Conservation (phyloP, 2,329 filamentous ascomycete species). For the Hymenotorrendiella dingleyae region DNA sequence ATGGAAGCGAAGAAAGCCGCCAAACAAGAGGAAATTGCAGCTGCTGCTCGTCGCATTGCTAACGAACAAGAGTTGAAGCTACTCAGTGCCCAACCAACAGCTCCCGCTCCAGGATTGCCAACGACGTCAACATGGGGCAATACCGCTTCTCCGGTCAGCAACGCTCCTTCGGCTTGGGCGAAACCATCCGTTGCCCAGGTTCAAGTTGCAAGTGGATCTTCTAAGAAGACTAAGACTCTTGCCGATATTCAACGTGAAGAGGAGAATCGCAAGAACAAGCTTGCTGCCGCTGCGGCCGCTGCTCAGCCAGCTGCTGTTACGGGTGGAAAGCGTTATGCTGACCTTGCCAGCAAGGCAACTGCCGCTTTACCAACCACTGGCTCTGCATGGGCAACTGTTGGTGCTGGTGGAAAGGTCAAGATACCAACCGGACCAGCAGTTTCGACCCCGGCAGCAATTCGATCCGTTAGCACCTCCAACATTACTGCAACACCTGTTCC, state of each 20-base stretch:
- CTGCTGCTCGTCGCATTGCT: conserved; percentile 67
- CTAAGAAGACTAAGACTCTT: conserved; percentile 72
- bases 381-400: conserved; percentile 88
- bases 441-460: conserved; percentile 34
- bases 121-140: conserved; percentile 76
- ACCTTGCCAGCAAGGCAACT: conserved; percentile 73
- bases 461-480: conserved; percentile 32
- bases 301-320: conserved; percentile 35
- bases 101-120: conserved; percentile 72
- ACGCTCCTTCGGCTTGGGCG: conserved; percentile 37
- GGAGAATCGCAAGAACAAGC: conserved; percentile 74
- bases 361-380: conserved; percentile 39
- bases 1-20: conserved; percentile 90
- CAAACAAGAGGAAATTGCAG: conserved; percentile 76
- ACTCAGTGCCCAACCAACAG: conserved; percentile 51
- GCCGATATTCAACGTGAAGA: conserved; percentile 97
- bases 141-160: conserved; percentile 29
- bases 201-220: conserved; percentile 28
- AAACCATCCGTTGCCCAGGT: conserved; percentile 40
- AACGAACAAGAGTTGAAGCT: conserved; percentile 69
- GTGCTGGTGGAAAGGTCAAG: conserved; percentile 88
- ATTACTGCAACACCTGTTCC: conserved; percentile 16
- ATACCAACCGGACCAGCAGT: conserved; percentile 54
- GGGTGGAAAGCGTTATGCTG: conserved; percentile 83
- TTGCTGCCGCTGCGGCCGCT: conserved; percentile 40